Conservation (phyloP, 2,329 filamentous ascomycete species). For the Colletotrichum viniferum region DNA sequence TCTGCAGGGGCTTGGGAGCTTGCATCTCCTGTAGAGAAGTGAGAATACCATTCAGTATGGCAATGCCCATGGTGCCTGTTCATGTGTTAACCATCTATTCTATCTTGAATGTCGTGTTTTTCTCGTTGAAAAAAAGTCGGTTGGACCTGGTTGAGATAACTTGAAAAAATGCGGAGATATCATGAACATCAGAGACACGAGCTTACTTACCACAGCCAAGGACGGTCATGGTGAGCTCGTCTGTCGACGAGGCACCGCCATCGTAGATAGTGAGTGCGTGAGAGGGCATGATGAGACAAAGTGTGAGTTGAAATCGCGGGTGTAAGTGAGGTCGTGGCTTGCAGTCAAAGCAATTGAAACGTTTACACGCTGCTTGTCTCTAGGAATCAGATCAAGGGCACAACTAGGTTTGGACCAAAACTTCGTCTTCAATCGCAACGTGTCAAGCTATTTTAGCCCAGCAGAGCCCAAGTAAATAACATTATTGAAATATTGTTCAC, state of each 20-base stretch:
- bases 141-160: background rate
- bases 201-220: conserved; percentile 77
- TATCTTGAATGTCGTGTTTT: background rate
- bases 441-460: background rate
- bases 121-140: background rate
- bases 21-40: conserved; percentile 64
- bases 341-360: background rate
- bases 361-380: background rate
- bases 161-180: background rate
- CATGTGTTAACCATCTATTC: conserved; percentile 1
- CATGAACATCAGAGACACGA: too few species aligned
- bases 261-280: conserved; percentile 32
- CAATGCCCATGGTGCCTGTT: conserved; percentile 82
- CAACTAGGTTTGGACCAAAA: background rate
- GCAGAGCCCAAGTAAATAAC: background rate
- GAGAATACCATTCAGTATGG: conserved; percentile 82
- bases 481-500: conserved; percentile 9
- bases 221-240: conserved; percentile 73
- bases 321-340: conserved; percentile 11
- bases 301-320: background rate
- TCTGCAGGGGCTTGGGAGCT: conserved; percentile 49
- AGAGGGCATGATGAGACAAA: conserved; percentile 26
- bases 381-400: background rate
- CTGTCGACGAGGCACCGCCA: conserved; percentile 31
- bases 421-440: background rate